Evolutionary conservation across 805 yeast genomes (phyloP), one percentile per base, ranked within the genome.

Genomic region (Cephaloascus albidus): DNA sequence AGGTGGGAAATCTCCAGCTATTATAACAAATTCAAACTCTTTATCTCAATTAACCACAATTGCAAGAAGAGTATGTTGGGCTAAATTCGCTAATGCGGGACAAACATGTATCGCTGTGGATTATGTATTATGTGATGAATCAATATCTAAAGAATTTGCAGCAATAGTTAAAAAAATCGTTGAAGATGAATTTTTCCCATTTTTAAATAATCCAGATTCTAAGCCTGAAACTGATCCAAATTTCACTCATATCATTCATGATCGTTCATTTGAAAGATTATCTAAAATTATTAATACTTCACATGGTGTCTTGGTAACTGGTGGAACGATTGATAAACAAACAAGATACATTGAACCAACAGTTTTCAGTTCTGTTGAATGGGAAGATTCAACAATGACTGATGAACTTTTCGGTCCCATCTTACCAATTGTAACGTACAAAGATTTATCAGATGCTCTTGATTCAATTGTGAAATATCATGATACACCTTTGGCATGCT

Each of bases 71-170:
- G 61, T 86, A 14, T 70, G 72, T 1, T 85, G 93, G 85, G 90
- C 89, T 15, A 76, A 81, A 48, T 81, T 81, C 53, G 61, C 75
- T 26, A 90, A 87, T 54, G 75, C 84, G 15, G 97, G 97, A 15
- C 97, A 89, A 63, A 79, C 93, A 2, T 89, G 97, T 64, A 84
- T 86, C 32, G 85, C 95, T 8, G 83, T 89, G 6, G 97, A 90
- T 61, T 89, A 87, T 52, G 61, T 83, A 4, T 51, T 86, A 35
- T 82, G 78, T n/a, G 86, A 82, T 42, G 74, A 69, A 40, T 56
- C 67, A 3, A 58, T 78, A 18, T 76, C 79, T 50, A 73, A 64
- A 20, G 61, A 72, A 45, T 73, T 85, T 38, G 58, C 77, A 5
- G 48, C 48, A 1, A 64, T 59, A 4, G 52, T 74, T 40, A 50